phyloP scores from a whole-genome alignment of 495 filamentous ascomycete species.

The Penicillium verhagenii region DNA sequence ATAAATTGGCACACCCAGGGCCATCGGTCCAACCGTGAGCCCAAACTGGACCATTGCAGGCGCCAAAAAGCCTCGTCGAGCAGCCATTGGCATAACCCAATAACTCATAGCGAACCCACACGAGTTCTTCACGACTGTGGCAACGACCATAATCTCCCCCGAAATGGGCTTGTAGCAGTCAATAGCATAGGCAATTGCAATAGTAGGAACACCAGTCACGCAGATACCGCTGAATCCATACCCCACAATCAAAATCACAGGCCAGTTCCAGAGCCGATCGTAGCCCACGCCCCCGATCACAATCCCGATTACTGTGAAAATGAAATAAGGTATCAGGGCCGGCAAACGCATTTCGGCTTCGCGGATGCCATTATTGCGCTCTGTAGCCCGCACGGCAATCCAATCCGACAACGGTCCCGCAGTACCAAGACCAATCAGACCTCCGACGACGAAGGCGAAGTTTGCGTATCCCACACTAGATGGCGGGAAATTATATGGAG shows the following conservation, averaged over 20 bases:
- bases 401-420: constrained; percentile 55
- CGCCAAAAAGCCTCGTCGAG: constrained; percentile 7
- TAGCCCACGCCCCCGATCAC: constrained; percentile 58
- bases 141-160: constrained; percentile 54
- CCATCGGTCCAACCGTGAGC: constrained; percentile 13
- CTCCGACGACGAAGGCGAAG: constrained; percentile 45
- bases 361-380: not conserved
- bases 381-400: not conserved
- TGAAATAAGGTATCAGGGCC: not conserved
- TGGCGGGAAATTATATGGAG: constrained; percentile 49
- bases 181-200: constrained; percentile 51
- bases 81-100: constrained; percentile 24
- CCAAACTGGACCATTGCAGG: constrained; percentile 26
- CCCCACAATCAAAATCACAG: constrained; percentile 51
- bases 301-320: constrained; percentile 53
- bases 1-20: no score
- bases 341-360: not conserved
- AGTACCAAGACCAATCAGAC: constrained; percentile 47
- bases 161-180: constrained; percentile 56
- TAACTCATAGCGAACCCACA: constrained; percentile 48
- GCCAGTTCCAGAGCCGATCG: constrained; percentile 47
- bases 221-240: constrained; percentile 48
- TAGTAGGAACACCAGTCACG: constrained; percentile 48
- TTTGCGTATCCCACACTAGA: constrained; percentile 43
- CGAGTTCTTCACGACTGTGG: constrained; percentile 54